Percentiles rank a stretch among this genome's conserved stretches.
Evolutionary conservation across 306 rosid genomes (phyloP).

Genomic region (Dalbergia oliveri): DNA sequence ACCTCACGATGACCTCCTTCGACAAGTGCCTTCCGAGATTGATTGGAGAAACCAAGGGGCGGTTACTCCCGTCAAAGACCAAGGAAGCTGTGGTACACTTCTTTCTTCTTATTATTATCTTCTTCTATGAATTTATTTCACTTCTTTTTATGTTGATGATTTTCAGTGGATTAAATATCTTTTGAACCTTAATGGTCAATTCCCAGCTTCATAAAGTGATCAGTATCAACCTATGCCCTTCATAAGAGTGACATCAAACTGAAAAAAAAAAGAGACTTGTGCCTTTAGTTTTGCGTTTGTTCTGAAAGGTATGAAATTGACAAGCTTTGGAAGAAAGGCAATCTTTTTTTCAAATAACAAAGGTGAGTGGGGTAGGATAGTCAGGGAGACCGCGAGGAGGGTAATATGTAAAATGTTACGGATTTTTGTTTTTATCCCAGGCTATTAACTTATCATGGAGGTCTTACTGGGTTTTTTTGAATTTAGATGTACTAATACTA

Average conservation of each 20-base stretch:
- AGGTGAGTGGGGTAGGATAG: background rate
- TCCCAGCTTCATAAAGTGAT: background rate
- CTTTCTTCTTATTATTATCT: background rate
- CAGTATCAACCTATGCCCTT: background rate
- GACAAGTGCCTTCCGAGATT: constrained; percentile 66
- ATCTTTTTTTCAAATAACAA: background rate
- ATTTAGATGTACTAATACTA: background rate
- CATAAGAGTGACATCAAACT: background rate
- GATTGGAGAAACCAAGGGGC: constrained; percentile 90
- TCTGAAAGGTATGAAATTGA: background rate
- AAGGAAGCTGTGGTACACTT: constrained; percentile 83
- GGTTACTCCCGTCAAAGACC: constrained; percentile 82
- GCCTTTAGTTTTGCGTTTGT: constrained; percentile 4
- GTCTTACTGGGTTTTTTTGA: background rate
- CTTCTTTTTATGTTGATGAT: background rate
- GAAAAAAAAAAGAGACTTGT: background rate
- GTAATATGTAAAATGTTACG: background rate
- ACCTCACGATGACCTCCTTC: background rate
- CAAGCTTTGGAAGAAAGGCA: background rate
- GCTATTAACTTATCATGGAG: background rate
- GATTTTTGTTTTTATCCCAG: constrained; percentile 20
- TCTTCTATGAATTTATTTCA: background rate
- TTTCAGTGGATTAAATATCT: background rate
- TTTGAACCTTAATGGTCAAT: constrained; percentile 7
- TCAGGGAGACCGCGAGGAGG: background rate